phyloP scores from a whole-genome alignment of 192 early-diverging fungal species.

The Mortierella alpina region DNA sequence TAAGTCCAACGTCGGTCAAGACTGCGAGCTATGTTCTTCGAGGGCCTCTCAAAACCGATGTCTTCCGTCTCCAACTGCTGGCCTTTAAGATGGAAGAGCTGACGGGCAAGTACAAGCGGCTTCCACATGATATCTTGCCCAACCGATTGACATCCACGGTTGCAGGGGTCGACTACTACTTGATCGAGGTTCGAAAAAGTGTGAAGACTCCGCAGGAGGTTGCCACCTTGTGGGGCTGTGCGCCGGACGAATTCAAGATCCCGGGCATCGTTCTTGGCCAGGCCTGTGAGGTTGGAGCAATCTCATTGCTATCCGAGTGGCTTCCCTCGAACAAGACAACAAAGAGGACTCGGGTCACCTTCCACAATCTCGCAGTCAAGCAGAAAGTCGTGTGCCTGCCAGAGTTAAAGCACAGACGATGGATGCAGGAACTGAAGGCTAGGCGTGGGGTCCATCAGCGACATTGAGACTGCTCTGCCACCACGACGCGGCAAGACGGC shows the following conservation, averaged over 20 bases:
- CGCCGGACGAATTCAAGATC: constrained; percentile 9
- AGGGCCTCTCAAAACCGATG: constrained; percentile 16
- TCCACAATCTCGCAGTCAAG: constrained; percentile 24
- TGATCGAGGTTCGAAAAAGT: constrained; percentile 16
- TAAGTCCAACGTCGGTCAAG: background rate
- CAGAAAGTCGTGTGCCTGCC: constrained; percentile 12
- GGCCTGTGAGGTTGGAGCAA: constrained; percentile 14
- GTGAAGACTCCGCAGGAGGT: constrained; percentile 14
- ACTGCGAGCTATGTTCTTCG: constrained; percentile 1
- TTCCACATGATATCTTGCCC: constrained; percentile 3
- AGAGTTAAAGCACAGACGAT: constrained; percentile 1
- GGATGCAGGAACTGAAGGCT: constrained; percentile 1
- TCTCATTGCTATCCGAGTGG: background rate
- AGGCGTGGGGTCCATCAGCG: constrained; percentile 12
- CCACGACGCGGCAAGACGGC: background rate
- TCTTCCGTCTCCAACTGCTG: constrained; percentile 15
- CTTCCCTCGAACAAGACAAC: background rate
- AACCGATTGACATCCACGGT: background rate
- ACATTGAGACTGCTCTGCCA: constrained; percentile 6
- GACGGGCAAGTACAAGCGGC: constrained; percentile 4
- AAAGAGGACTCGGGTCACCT: background rate
- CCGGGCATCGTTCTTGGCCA: constrained; percentile 11
- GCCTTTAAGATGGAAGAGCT: constrained; percentile 25
- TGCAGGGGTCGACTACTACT: constrained; percentile 3
- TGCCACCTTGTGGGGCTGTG: constrained; percentile 2